These are phyloP conservation scores for Olyra latifolia DNA, from an alignment of 176 grass and related monocot species.

Conservation along the genomic window DNA sequence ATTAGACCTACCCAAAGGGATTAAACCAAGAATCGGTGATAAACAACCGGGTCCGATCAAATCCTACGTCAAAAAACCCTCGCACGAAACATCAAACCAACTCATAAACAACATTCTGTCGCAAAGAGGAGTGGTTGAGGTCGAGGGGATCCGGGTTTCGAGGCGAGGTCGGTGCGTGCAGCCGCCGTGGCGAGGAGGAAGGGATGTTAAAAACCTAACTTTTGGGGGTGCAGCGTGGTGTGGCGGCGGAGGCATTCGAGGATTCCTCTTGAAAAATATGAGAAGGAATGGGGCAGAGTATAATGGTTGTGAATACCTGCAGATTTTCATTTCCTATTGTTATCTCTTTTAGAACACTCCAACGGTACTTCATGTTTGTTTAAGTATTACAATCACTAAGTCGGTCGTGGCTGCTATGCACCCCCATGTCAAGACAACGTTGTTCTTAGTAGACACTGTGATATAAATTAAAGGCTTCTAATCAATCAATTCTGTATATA, in stretches of 20 bases:
- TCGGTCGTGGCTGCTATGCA: too few relatives aligned
- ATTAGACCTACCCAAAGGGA: not conserved
- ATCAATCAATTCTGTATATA: too few relatives aligned
- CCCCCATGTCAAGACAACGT: too few relatives aligned
- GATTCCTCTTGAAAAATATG: too few relatives aligned
- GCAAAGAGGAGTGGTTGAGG: not conserved
- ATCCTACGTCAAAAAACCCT: not conserved
- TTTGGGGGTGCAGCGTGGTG: not conserved
- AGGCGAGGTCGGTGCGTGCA: not conserved
- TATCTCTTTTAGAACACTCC: too few relatives aligned
- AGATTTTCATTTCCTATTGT: too few relatives aligned
- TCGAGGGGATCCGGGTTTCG: not conserved
- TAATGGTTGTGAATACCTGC: too few relatives aligned
- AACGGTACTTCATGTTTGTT: too few relatives aligned
- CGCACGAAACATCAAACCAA: not conserved
- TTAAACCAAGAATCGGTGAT: not conserved
- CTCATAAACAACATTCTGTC: conserved; percentile 63
- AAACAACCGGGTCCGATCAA: not conserved
- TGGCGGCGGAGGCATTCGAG: not conserved
- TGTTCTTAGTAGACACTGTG: too few relatives aligned
- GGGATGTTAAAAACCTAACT: conserved; percentile 35
- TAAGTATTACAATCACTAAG: too few relatives aligned
- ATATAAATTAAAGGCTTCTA: too few relatives aligned
- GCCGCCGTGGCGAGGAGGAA: conserved; percentile 3
- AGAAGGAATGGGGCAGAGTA: too few relatives aligned